Percentiles rank a stretch among this genome's conserved stretches.
phyloP scores from a whole-genome alignment of 805 yeast species.

The Suhomyces tanzawaensis region DNA sequence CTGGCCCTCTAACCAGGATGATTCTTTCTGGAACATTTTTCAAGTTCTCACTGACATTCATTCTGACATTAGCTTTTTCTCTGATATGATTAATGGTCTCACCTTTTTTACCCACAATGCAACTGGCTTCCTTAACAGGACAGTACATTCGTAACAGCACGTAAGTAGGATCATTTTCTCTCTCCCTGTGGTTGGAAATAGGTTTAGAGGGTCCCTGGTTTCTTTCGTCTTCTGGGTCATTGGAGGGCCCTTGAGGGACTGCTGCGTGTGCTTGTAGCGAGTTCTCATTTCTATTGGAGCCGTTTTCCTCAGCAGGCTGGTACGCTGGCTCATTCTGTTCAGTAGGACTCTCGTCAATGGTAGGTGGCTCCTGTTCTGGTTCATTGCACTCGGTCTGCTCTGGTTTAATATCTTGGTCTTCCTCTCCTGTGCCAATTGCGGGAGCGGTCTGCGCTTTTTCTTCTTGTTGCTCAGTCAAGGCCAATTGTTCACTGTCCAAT shows the following conservation, averaged over 20 bases:
- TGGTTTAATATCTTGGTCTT: background rate
- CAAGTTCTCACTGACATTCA: conserved; percentile 71
- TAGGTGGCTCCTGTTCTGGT: background rate
- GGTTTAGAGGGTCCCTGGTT: conserved; percentile 24
- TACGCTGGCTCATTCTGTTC: background rate
- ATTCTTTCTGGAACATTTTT: conserved; percentile 73
- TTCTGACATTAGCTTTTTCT: conserved; percentile 58
- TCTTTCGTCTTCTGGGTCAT: conserved; percentile 1
- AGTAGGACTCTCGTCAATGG: background rate
- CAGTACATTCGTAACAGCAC: conserved; percentile 74
- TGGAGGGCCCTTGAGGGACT: background rate
- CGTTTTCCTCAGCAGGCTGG: background rate
- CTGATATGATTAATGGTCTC: conserved; percentile 65
- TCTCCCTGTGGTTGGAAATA: conserved; percentile 39
- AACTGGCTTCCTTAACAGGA: conserved; percentile 70
- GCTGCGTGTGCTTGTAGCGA: no score
- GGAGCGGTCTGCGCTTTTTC: conserved; percentile 45
- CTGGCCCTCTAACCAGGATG: conserved; percentile 67
- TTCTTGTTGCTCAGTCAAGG: conserved; percentile 39
- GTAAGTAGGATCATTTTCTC: conserved; percentile 55
- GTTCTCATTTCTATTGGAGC: background rate
- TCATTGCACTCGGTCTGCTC: background rate
- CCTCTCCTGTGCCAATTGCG: conserved; percentile 15
- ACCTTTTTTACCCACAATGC: conserved; percentile 80
- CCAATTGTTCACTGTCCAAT: conserved; percentile 58